Percentiles rank a stretch among this genome's conserved stretches.
phyloP scores from a whole-genome alignment of 306 rosid genomes.

The Acacia confusa region DNA sequence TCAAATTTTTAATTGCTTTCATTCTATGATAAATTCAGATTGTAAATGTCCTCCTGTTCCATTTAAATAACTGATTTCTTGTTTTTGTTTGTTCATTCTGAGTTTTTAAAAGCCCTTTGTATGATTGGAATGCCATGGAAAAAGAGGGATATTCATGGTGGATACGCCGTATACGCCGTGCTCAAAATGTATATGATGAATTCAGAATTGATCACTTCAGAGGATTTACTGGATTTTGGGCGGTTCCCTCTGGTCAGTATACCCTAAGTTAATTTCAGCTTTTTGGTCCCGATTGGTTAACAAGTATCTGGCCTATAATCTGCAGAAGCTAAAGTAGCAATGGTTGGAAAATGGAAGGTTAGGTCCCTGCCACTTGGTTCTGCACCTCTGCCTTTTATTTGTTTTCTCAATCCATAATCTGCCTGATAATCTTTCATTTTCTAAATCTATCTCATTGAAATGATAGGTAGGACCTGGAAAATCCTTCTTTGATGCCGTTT shows the following conservation, averaged over 20 bases:
- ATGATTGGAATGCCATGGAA: constrained; percentile 97
- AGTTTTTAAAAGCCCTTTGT: constrained; percentile 67
- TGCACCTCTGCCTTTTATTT: constrained; percentile 16
- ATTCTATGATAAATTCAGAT: background rate
- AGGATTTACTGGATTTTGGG: constrained; percentile 95
- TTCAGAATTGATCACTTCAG: constrained; percentile 96
- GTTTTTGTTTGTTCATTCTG: constrained; percentile 20
- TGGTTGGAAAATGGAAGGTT: constrained; percentile 94
- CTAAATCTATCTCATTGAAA: constrained; percentile 24
- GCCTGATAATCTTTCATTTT: background rate
- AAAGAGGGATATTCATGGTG: constrained; percentile 95
- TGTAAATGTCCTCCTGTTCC: background rate
- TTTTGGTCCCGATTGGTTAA: constrained; percentile 34
- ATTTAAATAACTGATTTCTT: constrained; percentile 33
- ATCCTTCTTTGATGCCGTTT: constrained; percentile 75
- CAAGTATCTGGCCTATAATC: constrained; percentile 29
- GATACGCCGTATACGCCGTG: constrained; percentile 80
- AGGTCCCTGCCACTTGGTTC: constrained; percentile 34
- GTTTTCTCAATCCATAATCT: constrained; percentile 30
- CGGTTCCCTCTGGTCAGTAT: constrained; percentile 86
- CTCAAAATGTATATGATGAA: constrained; percentile 77
- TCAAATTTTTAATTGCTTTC: background rate
- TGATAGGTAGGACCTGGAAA: constrained; percentile 93
- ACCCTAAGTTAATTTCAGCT: constrained; percentile 26
- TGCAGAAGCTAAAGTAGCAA: constrained; percentile 89